A percentile compares a stretch with the other conserved stretches of the same genome.
Conservation (phyloP, 371 early-diverging fungal species). For the Mortierella polycephala region DNA sequence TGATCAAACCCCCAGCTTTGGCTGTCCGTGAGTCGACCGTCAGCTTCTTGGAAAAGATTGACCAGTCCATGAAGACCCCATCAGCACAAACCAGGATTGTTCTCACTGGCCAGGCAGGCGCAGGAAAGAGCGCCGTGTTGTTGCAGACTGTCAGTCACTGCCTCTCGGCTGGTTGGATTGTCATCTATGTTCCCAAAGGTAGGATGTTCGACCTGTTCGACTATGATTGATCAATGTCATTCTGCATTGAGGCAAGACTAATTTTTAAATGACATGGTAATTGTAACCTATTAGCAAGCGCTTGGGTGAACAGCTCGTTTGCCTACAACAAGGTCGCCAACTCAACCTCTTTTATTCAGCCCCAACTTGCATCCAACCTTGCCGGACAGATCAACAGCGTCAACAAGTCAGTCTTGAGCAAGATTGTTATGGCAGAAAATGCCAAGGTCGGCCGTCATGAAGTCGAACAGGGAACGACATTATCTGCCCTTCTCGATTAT, state of each 20-base stretch:
- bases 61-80: conserved; percentile 39
- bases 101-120: conserved; percentile 53
- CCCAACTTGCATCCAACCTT: conserved; percentile 46
- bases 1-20: conserved; percentile 52
- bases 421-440: conserved; percentile 37
- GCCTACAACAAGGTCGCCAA: conserved; percentile 50
- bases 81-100: conserved; percentile 45
- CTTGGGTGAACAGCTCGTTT: conserved; percentile 54
- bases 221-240: background rate
- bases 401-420: conserved; percentile 41
- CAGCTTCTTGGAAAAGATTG: conserved; percentile 40
- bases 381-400: conserved; percentile 47
- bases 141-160: conserved; percentile 58
- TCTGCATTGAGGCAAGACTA: background rate
- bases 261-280: background rate
- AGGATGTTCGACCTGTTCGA: background rate
- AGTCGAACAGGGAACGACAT: conserved; percentile 36
- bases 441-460: conserved; percentile 48
- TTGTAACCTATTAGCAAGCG: conserved; percentile 27
- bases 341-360: conserved; percentile 50
- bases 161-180: conserved; percentile 56
- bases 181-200: conserved; percentile 58
- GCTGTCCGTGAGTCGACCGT: conserved; percentile 52
- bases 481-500: conserved; percentile 38
- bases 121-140: conserved; percentile 57